Evolutionary conservation across 768 basidiomycete genomes (phyloP), one percentile per base, ranked within the genome.

Genomic region (Boletus patriciae): DNA sequence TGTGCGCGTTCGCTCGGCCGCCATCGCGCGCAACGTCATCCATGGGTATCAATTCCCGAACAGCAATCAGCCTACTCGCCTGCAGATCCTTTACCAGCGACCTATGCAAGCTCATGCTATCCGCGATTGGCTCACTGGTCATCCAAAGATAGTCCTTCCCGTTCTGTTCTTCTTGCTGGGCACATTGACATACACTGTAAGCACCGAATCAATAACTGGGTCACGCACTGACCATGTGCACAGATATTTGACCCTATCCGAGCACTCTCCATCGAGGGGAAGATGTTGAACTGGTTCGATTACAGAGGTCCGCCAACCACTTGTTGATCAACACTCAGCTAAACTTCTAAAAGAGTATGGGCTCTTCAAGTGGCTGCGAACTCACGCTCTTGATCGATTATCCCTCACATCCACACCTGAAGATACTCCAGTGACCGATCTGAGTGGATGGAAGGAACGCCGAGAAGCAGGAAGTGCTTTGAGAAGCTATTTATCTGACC

Each of bases 221-320:
- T 44, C 40, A 9, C 7, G 1, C 27, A 21, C n/a, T 19, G 11
- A 65, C 38, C 16, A 27, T 19, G 45, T 50, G 57, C 9, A 1
- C 59, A 96, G 90, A 83, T 98, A 50, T 97, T 98, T 65, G 94
- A 98, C 70, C 94, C 94, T 3, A 82, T 99, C 41, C 87, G 96
- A 27, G 83, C 86, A 3, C 76, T 93, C 56, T 92, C 86, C 78
- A 82, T 98, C 0, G 81, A 92, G 74, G 84, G 83, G 25, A 91
- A 93, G 65, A 78, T 97, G 64, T 75, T 88, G 44, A 80, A 92
- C 41, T 91, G 91, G 81, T 94, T 97, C 64, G 87, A 96, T 63
- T 84, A 87, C 61, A 79, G 80, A 70, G 80, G 90, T 89, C 66
- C 2, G 76, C 61, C 47, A 41, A 34, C 27, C 46, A 21, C 34